Percentiles rank a stretch among this genome's conserved stretches.
These are phyloP conservation scores for Diaporthe aspalathi DNA, from an alignment of 2,329 filamentous ascomycete species.

Conservation along the genomic window DNA sequence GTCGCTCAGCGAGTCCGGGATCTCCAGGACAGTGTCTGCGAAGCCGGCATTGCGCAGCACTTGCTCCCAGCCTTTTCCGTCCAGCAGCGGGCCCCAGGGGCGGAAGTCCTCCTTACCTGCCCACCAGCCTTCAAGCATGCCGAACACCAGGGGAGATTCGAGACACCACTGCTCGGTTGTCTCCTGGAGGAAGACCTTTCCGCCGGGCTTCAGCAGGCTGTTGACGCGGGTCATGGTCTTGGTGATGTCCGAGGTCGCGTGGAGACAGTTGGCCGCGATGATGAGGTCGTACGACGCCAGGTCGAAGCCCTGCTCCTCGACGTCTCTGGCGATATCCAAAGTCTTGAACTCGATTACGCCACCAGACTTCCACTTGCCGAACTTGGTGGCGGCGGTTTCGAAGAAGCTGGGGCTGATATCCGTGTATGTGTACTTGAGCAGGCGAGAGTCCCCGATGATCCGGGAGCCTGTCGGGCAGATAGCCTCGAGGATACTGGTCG, in stretches of 20 bases:
- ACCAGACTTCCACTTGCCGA: slow-evolving; percentile 42
- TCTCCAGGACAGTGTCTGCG: slow-evolving; percentile 30
- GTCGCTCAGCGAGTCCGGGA: slow-evolving; percentile 33
- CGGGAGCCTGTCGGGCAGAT: slow-evolving; percentile 33
- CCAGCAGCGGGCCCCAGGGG: slow-evolving; percentile 33
- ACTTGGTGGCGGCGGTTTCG: slow-evolving; percentile 45
- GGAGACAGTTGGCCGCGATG: slow-evolving; percentile 48
- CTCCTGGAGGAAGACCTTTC: slow-evolving; percentile 47
- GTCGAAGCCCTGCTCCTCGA: slow-evolving; percentile 48
- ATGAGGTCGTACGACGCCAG: slow-evolving; percentile 47
- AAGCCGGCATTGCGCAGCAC: slow-evolving; percentile 37
- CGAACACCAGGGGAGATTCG: slow-evolving; percentile 46
- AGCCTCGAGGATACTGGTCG: slow-evolving; percentile 31
- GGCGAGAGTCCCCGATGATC: slow-evolving; percentile 25
- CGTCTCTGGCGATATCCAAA: slow-evolving; percentile 46
- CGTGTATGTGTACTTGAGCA: slow-evolving; percentile 40
- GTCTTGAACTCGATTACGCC: slow-evolving; percentile 46
- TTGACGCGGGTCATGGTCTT: slow-evolving; percentile 45
- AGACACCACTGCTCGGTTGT: slow-evolving; percentile 37
- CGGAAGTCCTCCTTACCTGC: slow-evolving; percentile 39
- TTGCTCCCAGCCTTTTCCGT: slow-evolving; percentile 26
- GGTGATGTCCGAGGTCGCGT: slow-evolving; percentile 44
- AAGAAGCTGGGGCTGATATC: slow-evolving; percentile 37
- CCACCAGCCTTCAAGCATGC: slow-evolving; percentile 54
- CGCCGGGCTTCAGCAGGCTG: slow-evolving; percentile 50